Base-by-base conservation (phyloP, 1,284 basidiomycete species). In the Apiotrichum akiyoshidainum region DNA sequence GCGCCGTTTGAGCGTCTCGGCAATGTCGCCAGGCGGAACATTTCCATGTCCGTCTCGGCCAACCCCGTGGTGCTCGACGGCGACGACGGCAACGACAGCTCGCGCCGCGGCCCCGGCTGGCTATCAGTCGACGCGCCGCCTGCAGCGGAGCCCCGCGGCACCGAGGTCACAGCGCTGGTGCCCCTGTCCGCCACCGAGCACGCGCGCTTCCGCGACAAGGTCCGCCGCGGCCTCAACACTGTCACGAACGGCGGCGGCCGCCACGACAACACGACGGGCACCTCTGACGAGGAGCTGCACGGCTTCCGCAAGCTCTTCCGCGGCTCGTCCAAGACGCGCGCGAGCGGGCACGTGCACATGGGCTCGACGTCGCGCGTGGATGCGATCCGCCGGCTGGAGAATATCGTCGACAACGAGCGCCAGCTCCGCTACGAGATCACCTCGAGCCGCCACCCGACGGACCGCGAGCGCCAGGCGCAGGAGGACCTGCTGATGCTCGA, bases 241-340 rank as follows among this genome's bases (percentile, higher is more conserved):
- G 44, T 39, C n/a, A 26, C 51, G 2, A 33, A 13, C 9, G 26
- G 41, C 41, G 5, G 33, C 1, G 39, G 21, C 16, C 33, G 34
- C 8, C 17, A 58, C 47, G 19, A 53, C 13, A 26, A 49, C 19
- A 49, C 51, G 4, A 54, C 46, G 4, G 52, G 35, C 8, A 55
- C 56, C 5, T 59, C 60, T 2, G 57, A 59, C 19, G 60, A 62
- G 16, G 60, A 62, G 19, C 54, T 45, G 16, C 48, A 55, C 31
- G 40, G 50, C 21, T 31, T 61, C 45, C 55, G 60, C 41, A 48
- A 46, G 2, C 44, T 54, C 7, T 46, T 60, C 46, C 45, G 44
- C 37, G 35, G 13, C 31, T 33, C 10, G 5, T 49, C n/a, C 21
- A 33, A 8, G 21, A 12, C 19, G 19, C 31, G 35, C 19, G 33